Evolutionary conservation across 495 filamentous ascomycete genomes (phyloP), one percentile per base, ranked within the genome.

Genomic region (Aspergillus olivimuriae): DNA sequence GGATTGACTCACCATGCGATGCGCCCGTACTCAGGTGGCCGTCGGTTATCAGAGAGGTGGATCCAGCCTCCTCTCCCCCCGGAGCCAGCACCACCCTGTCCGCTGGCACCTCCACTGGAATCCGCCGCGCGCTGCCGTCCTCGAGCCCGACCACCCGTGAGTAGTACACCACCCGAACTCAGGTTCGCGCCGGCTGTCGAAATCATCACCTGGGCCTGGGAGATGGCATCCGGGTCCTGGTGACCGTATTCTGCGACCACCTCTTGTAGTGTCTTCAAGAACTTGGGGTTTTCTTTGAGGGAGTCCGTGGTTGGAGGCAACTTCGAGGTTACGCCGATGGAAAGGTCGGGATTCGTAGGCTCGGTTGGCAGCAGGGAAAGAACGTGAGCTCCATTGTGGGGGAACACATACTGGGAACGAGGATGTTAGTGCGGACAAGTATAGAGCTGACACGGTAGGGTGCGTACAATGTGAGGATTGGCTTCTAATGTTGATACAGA

Each of bases 21-120:
- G 39, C 92, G 63, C 1, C 92, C 92, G 69, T 77, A 98, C 50
- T 95, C 89, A 6, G 90, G 90, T 14, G 89, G 86, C 40, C 85
- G 83, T 46, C 92, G 70, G 52, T 57, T 55, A 56, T 96, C 92
- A 37, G 83, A 91, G 4, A 98, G 73, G 72, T 98, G 92, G 14
- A 95, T 77, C 72, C 84, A 92, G 0, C 92, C 92, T 16, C 91
- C 92, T 40, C 84, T 69, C 0, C 87, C 89, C 1, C 74, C 88
- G 12, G 87, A 86, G 2, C 90, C 91, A 19, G 76, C 80, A 22
- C 89, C 90, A 18, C 90, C 90, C 55, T 94, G 87, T 2, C 73
- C 75, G 54, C 82, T 92, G 2, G 87, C 87, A 22, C 83, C 86
- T 6, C 87, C 83, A 9, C 81, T 82, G 1, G 82, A 86, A 45